Conservation (phyloP, 2,329 filamentous ascomycete genomes). For the Aureobasidium sp. region DNA sequence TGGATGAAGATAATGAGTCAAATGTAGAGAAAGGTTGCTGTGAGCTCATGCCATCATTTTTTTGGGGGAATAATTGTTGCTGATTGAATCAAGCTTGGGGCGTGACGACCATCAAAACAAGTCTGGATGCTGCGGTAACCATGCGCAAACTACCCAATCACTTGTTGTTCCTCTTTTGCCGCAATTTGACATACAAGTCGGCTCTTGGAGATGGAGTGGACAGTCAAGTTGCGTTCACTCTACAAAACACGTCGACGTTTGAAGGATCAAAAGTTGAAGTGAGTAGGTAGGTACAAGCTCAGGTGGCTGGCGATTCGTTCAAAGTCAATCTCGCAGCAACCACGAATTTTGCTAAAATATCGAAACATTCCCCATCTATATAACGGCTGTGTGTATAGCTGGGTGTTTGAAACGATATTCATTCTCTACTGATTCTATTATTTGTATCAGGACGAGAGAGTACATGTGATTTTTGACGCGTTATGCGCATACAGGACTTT, state of each 20-base stretch:
- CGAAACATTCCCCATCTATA: no score
- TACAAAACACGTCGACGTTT: not conserved
- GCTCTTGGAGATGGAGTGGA: not conserved
- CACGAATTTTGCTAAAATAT: not conserved
- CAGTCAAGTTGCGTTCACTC: not conserved
- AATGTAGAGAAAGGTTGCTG: not conserved
- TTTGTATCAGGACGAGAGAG: not conserved
- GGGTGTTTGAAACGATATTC: no score
- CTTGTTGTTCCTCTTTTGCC: not conserved
- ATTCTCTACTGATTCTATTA: not conserved
- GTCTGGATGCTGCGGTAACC: not conserved
- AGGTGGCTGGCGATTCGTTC: not conserved
- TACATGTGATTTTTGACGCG: not conserved
- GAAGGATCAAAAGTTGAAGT: not conserved
- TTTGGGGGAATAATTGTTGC: not conserved
- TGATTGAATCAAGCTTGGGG: not conserved
- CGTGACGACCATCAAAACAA: not conserved
- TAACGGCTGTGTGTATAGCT: no score
- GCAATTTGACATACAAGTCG: not conserved
- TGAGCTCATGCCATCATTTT: constrained; percentile 2
- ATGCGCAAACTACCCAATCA: not conserved
- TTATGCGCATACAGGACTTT: not conserved
- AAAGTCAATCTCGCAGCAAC: not conserved
- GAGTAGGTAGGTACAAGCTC: not conserved
- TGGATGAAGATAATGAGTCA: constrained; percentile 3